Base-by-base conservation (phyloP, 2,329 filamentous ascomycete genomes). In the Lasiodiplodia gonubiensis region DNA sequence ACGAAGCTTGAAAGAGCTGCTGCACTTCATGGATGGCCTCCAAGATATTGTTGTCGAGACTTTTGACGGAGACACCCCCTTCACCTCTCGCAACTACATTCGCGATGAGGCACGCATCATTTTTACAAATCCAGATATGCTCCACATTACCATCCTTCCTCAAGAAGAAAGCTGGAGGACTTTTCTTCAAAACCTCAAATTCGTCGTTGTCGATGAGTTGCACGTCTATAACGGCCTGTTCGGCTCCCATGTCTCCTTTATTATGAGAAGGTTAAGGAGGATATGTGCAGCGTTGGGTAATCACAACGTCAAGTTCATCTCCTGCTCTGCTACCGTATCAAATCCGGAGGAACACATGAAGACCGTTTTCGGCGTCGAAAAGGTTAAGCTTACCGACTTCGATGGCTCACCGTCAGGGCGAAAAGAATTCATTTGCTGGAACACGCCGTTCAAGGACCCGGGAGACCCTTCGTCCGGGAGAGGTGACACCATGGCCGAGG, bases 371-470 rank as follows among this genome's bases (percentile, higher is more conserved):
- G 94, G 94, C 0, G 86, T 97, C 7, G 87, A 93, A 0, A 84
- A 94, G 70, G 92, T 97, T 16, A 88, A 86, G 68, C 79, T 98
- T 53, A 90, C 94, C 0, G 93, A 97, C 74, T 94, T 92, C 74
- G 95, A 99, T 75, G 95, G 95, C 1, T 97, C 94, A 0, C 95
- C 95, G 0, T 93, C 93, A 6, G 93, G 94, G 0, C 86, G 93
- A 25, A 98, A 98, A 76, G 94, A 98, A 74, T 98, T 98, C 68
- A 76, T 99, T 7, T 98, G 94, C 78, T 99, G 95, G 95, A 98
- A 99, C 73, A 97, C 94, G 0, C 95, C 95, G 0, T 97, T 89
- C 78, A 96, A 93, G 76, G 94, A 97, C 72, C 93, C 94, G 0
- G 86, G 85, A 0, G 94, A 98, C 78, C 92, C 93, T 10, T 88